Base-by-base conservation (phyloP, 2,329 filamentous ascomycete genomes). In the Beauveria sp. region DNA sequence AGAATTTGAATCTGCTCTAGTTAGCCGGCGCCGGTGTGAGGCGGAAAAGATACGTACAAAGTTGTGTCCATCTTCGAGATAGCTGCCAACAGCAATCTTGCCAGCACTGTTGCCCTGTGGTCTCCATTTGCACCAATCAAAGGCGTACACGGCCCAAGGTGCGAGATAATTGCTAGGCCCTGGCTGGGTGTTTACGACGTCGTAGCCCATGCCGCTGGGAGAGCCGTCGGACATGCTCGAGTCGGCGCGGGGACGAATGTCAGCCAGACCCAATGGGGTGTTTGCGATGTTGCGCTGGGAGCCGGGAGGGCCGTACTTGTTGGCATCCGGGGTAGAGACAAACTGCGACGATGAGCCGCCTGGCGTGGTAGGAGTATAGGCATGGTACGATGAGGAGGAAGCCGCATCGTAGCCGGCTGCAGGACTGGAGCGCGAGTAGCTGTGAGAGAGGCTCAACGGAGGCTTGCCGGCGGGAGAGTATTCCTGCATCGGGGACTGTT, bases 81-180 rank as follows among this genome's bases (percentile, higher is more conserved):
- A 97, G 77, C 94, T 99, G 63, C 93, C 94, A 44, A 99, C 82
- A 14, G 94, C 94, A 67, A 99, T 84, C 75, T 97, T 97, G 44
- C 94, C 94, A 3, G 91, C 91, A 64, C 90, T 87, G 66, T 87
- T 87, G 68, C 76, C 86, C 69, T 91, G 85, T 2, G 93, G 87
- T 18, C 90, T 86, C 93, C 94, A 99, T 76, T 99, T 99, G 79
- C 94, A 99, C 94, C 94, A 99, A 77, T 99, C 94, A 69, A 96
- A 93, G 14, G 94, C 93, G 73, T 97, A 99, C 60, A 96, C 87
- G 16, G 92, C 89, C 91, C 94, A 99, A 0, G 93, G 92, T 5
- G 93, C 92, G 64, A 96, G 77, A 71, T 97, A 96, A 72, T 93
- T 97, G 79, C 91, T 96, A 65, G 93, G 96, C 71, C 90, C 74